phyloP scores from a whole-genome alignment of 495 filamentous ascomycete species.

The Peziza echinospora region DNA sequence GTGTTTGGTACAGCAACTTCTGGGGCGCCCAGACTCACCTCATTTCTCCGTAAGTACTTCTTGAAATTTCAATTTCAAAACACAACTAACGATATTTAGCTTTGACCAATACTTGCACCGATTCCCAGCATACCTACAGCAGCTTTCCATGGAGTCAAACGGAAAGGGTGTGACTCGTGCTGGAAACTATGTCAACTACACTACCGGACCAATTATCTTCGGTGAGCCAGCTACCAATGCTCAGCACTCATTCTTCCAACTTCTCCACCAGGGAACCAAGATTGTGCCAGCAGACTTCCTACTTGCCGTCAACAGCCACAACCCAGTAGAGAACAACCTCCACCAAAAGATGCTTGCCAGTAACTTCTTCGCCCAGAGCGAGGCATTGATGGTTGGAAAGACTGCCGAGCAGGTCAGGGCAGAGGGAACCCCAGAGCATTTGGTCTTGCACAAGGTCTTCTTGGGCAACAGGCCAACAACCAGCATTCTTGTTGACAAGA shows the following conservation, averaged over 20 bases:
- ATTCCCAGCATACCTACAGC: conserved; percentile 96
- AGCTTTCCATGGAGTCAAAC: conserved; percentile 99
- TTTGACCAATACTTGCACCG: conserved; percentile 98
- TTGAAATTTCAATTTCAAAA: neutral
- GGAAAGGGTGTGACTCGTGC: conserved; percentile 89
- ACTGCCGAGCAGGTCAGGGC: conserved; percentile 70
- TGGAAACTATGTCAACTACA: conserved; percentile 86
- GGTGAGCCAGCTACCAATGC: conserved; percentile 97
- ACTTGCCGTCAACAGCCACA: conserved; percentile 85
- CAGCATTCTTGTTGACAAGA: conserved; percentile 78
- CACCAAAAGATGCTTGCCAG: conserved; percentile 98
- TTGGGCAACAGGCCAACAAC: conserved; percentile 92
- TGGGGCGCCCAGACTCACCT: conserved; percentile 94
- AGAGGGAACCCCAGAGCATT: conserved; percentile 61
- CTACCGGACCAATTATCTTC: conserved; percentile 83
- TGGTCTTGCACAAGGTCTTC: conserved; percentile 98
- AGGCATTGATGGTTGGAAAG: conserved; percentile 98
- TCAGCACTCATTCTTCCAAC: conserved; percentile 99
- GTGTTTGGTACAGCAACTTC: conserved; percentile 98
- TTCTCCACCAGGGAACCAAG: conserved; percentile 96
- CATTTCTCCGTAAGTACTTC: conserved; percentile 50
- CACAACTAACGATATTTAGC: conserved; percentile 20
- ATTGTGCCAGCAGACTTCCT: conserved; percentile 97
- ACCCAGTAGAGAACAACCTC: conserved; percentile 73
- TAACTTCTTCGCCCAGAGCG: conserved; percentile 94